Base-by-base conservation (phyloP, 1,139 yeast species). In the Zygoascus sp. region DNA sequence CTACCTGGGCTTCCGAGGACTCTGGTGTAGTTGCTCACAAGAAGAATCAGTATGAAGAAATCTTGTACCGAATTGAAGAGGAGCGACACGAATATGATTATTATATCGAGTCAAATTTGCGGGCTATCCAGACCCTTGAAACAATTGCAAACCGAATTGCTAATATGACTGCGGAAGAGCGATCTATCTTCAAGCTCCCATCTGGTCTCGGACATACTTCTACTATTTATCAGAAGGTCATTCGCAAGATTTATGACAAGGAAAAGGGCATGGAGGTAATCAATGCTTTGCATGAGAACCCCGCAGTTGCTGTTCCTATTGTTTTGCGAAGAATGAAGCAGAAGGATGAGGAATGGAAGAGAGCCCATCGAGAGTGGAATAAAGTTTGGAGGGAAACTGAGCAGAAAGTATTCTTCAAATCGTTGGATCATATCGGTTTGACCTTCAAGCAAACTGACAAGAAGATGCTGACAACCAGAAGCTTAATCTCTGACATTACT, bases 1-100 rank as follows among this genome's bases (percentile, higher is more conserved):
- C 99, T 32, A 95, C 96, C 5, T 94, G 98, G 98, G 98, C 97
- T 1, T 90, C 97, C 1, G 98, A 92, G 66, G 98, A 94, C 64
- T 87, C 96, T 20, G 98, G 98, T 0, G 92, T 90, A 62, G 90
- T 92, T 63, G 96, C 98, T 15, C 98, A 94, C 66, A 81, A 97
- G 58, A 92, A 94, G 67, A 92, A 94, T 63, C 98, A 92, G 68
- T 92, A 90, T 64, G 98, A 92, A 68, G 98, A 92, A 67, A 87
- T 92, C 47, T 71, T 94, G 52, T 90, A 89, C 70, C 84, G 95
- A 63, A 89, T 90, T 50, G 98, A 92, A 67, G 98, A 92, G 66
- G 99, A 92, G 67, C 81, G 99, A 60, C 95, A 89, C 58, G 98
- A 92, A 64, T 92, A 90, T 64, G 99, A 92, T 63, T 89, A 81